Conservation (phyloP, 1,284 basidiomycete genomes). For the Ustilago esculenta region DNA sequence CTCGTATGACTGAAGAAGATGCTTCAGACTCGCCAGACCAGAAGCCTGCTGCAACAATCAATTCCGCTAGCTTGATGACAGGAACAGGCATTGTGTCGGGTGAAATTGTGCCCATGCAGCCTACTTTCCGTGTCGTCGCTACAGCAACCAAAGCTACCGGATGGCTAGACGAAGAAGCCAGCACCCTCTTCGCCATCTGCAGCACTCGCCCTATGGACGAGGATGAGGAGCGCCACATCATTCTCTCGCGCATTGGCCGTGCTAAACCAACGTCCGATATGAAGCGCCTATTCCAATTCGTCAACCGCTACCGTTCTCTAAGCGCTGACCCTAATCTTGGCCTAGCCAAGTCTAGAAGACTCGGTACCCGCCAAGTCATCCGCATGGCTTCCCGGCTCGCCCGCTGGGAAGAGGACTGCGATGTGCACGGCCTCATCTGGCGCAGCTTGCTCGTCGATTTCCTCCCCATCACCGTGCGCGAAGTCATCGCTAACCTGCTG, state of each 20-base stretch:
- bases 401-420: slow-evolving; percentile 56
- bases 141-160: slow-evolving; percentile 60
- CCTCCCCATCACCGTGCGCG: slow-evolving; percentile 64
- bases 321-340: slow-evolving; percentile 59
- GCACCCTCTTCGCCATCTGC: slow-evolving; percentile 64
- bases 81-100: slow-evolving; percentile 11
- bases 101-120: slow-evolving; percentile 40
- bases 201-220: slow-evolving; percentile 65
- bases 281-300: slow-evolving; percentile 60
- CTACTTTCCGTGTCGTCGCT: slow-evolving; percentile 65
- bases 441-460: slow-evolving; percentile 66
- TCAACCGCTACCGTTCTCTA: slow-evolving; percentile 59
- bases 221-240: slow-evolving; percentile 62
- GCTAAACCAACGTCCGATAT: slow-evolving; percentile 25
- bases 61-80: neutral
- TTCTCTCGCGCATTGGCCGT: slow-evolving; percentile 41
- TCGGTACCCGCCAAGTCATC: slow-evolving; percentile 67
- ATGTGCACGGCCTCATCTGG: slow-evolving; percentile 61
- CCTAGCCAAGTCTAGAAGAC: slow-evolving; percentile 62
- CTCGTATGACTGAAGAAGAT: slow-evolving; percentile 43
- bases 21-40: neutral
- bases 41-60: neutral
- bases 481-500: slow-evolving; percentile 58
- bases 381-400: slow-evolving; percentile 65
- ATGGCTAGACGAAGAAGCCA: slow-evolving; percentile 67